Base-by-base conservation (phyloP, 2,329 filamentous ascomycete genomes). In the Verticillium klebahnii region DNA sequence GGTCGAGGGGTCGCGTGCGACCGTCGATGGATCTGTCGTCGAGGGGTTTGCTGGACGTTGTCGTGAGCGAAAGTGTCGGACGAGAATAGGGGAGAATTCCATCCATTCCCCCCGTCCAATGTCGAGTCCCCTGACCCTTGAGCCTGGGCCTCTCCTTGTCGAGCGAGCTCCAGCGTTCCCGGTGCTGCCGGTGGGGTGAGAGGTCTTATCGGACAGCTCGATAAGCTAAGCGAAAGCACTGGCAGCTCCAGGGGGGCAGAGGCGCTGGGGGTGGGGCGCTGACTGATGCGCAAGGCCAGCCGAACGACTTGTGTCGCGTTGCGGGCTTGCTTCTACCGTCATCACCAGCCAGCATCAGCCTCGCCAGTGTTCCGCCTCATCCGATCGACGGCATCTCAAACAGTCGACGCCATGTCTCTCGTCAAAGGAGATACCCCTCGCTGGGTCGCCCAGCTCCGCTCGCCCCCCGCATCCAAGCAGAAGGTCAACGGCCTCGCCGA, bases 361-460 rank as follows among this genome's bases (percentile, higher is more conserved):
- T 12, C 25, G 58, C 31, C 36, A n/a, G 50, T 37, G n/a, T 40
- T 61, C 58, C 57, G 40, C 60, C 45, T 58, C 29, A 56, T 55
- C 36, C 54, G 36, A 45, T 50, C 17, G 19, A 59, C 37, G 34
- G 23, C 25, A 57, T 29, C 15, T 6, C 45, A 32, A 58, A 7
- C 31, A 11, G 31, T 39, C 17, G 23, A 23, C 56, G 34, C 56
- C 5, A 66, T 66, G 64, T 61, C 64, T 56, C 58, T 66, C 62
- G 56, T 62, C 12, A 63, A 71, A 71, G 71, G 62, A 68, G 60
- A 72, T 29, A 50, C 82, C 79, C 93, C 93, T 37, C 81, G 84
- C 82, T 99, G 95, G 95, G 91, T 94, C 37, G 77, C 88, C 66
- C 89, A 96, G 70, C 84, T 98, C 68, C 88, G 89, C 72, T 85